Evolutionary conservation across 345 rosid species (phyloP), one percentile per base, ranked within the genome.

Genomic region (Brassica carinata): DNA sequence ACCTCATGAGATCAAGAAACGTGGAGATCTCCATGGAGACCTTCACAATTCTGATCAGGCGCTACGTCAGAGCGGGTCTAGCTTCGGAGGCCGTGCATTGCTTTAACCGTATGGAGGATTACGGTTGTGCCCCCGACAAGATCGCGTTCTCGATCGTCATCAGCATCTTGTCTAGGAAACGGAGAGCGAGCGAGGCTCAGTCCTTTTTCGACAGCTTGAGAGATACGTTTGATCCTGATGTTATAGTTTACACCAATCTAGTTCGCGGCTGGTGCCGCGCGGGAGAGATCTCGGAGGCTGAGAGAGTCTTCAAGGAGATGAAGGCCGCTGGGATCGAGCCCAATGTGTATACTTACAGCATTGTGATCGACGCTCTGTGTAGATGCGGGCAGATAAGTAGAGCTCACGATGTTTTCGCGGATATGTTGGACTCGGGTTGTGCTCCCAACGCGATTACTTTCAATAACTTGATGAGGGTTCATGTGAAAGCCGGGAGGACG

Each of bases 81-180:
- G 85, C 94, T 10, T 86, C 87, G 2, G 99, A 96, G 86, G 99
- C 99, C 1, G 89, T 92, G n/a, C 94, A 89, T 83, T 88, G 94
- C 7, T 93, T 96, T 72, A 90, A 93, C 34, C 92, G 96, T 0
- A 93, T 96, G 98, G 99, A 96, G 84, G 98, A 96, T 34, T 93
- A 93, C 72, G 89, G 88, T 26, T 90, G 96, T 57, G 72, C 53
- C 73, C 98, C 98, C 1, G 95, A 96, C 77, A 88, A 82, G 80
- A 83, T 88, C 11, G 92, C 90, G 2, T 93, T 96, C 81, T 92
- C 98, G 7, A 76, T 89, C 5, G 89, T 93, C 71, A 89, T 96
- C 70, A 86, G 90, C 19, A 85, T 75, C 53, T 80, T 96, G 74
- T 91, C 91, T 66, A 86, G 73, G 64, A 96, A 93, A 81, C 80